A percentile compares a stretch with the other conserved stretches of the same genome.
These are phyloP conservation scores for Fonsecaea erecta DNA, from an alignment of 2,329 filamentous ascomycete species.

Conservation along the genomic window DNA sequence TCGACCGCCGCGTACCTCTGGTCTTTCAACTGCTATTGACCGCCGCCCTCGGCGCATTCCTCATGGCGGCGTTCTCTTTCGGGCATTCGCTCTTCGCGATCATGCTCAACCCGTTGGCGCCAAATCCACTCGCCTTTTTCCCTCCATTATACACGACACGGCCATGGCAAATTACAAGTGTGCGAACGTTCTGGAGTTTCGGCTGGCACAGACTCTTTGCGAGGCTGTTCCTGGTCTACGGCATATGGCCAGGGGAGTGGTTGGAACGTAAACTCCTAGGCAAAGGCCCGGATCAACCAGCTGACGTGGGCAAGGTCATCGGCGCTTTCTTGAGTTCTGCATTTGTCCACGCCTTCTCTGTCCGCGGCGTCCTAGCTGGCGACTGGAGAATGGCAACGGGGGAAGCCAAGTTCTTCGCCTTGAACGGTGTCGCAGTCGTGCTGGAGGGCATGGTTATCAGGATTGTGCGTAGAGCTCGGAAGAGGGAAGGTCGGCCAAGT, in stretches of 20 bases:
- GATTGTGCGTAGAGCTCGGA: constrained; percentile 34
- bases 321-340: constrained; percentile 50
- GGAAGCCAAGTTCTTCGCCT: constrained; percentile 43
- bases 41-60: constrained; percentile 48
- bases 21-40: constrained; percentile 46
- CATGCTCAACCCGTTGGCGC: constrained; percentile 46
- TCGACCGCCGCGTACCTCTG: constrained; percentile 44
- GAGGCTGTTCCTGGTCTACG: constrained; percentile 51
- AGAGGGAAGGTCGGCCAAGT: constrained; percentile 20
- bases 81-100: constrained; percentile 51
- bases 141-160: constrained; percentile 51
- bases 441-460: constrained; percentile 39
- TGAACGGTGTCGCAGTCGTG: constrained; percentile 43
- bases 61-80: constrained; percentile 51
- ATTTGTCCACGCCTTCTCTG: constrained; percentile 49
- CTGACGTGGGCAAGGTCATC: constrained; percentile 51
- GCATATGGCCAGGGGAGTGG: constrained; percentile 53
- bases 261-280: constrained; percentile 47
- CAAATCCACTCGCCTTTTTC: constrained; percentile 50
- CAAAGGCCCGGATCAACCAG: constrained; percentile 43
- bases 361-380: constrained; percentile 48
- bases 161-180: constrained; percentile 48
- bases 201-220: constrained; percentile 54
- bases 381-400: constrained; percentile 42
- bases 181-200: constrained; percentile 51